Evolutionary conservation across 176 grass and related monocot genomes (phyloP), one percentile per base, ranked within the genome.

Genomic region (Areca catechu): DNA sequence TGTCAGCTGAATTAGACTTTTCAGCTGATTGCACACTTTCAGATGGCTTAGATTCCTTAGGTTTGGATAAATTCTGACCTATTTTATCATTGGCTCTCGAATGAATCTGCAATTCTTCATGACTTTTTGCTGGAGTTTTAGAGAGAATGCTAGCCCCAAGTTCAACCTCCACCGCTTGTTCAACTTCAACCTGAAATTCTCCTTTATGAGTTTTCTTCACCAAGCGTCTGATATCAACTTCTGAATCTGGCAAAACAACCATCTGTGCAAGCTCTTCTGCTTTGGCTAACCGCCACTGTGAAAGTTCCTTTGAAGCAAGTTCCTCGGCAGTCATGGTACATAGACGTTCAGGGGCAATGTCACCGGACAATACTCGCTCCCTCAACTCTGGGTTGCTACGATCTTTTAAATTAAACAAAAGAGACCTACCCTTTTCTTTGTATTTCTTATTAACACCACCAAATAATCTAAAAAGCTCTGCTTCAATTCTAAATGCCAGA

Each of bases 131-230:
- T 66, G 63, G 57, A 66, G 80, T n/a, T 58, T 55, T 28, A 30
- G 77, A 71, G 60, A 74, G 23, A 16, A 61, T 68, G 68, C 65
- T 51, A 16, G 66, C 57, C 54, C 78, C 60, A 27, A 90, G 69
- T 56, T 77, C 86, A 73, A 63, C 76, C 27, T 71, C 77, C n/a
- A 65, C 34, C 19, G 50, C 70, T 56, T 90, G 82, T 47, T 90
- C 90, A 51, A 89, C 55, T 62, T 89, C 80, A 74, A 95, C 74
- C 72, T 67, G 71, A 84, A 86, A 84, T 70, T 95, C 86, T 43
- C 86, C 90, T 70, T 90, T 90, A 49, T 95, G 90, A 7, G 90
- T 84, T 74, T 95, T 95, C 24, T 62, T 95, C 19, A 86, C 86
- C 49, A 89, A 62, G 20, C 75, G 74, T 50, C 77, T 78, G 57